Percentiles rank a stretch among this genome's conserved stretches.
phyloP scores from a whole-genome alignment of 2,329 filamentous ascomycete species.

The Hypomyces rosellus region DNA sequence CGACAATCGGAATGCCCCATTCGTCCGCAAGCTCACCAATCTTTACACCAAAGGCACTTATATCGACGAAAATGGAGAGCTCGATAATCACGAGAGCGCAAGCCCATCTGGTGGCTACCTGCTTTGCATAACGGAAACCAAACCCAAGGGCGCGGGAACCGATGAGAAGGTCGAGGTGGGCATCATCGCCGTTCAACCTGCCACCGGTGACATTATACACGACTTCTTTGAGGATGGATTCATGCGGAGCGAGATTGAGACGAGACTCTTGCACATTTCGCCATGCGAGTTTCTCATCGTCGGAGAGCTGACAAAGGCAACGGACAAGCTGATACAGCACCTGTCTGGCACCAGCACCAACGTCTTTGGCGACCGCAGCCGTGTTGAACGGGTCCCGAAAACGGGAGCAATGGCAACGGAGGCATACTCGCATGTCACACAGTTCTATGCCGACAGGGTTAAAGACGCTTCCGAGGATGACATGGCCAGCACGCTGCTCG shows the following conservation, averaged over 20 bases:
- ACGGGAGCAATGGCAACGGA: constrained; percentile 77
- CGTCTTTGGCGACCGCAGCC: constrained; percentile 83
- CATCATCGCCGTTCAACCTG: constrained; percentile 87
- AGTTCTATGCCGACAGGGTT: constrained; percentile 85
- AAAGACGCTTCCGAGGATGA: constrained; percentile 54
- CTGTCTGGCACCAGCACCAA: constrained; percentile 85
- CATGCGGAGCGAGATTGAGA: constrained; percentile 95
- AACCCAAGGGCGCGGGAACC: constrained; percentile 68
- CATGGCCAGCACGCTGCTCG: constrained; percentile 60
- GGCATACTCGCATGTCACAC: constrained; percentile 80
- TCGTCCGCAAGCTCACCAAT: constrained; percentile 87
- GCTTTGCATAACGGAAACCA: constrained; percentile 85
- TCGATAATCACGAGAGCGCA: constrained; percentile 49
- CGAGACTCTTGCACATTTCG: constrained; percentile 86
- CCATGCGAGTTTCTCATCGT: constrained; percentile 94
- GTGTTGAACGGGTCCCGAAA: constrained; percentile 73
- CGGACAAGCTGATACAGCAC: constrained; percentile 86
- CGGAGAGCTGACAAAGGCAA: constrained; percentile 81
- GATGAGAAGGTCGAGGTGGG: constrained; percentile 93
- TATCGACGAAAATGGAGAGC: constrained; percentile 82
- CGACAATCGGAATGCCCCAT: constrained; percentile 88
- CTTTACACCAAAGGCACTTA: constrained; percentile 98
- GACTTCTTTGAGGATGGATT: constrained; percentile 96
- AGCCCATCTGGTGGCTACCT: constrained; percentile 70
- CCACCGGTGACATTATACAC: constrained; percentile 92